Conservation (phyloP, 108 stramenopile genomes). For the Mayamaea pseudoterrestris region DNA sequence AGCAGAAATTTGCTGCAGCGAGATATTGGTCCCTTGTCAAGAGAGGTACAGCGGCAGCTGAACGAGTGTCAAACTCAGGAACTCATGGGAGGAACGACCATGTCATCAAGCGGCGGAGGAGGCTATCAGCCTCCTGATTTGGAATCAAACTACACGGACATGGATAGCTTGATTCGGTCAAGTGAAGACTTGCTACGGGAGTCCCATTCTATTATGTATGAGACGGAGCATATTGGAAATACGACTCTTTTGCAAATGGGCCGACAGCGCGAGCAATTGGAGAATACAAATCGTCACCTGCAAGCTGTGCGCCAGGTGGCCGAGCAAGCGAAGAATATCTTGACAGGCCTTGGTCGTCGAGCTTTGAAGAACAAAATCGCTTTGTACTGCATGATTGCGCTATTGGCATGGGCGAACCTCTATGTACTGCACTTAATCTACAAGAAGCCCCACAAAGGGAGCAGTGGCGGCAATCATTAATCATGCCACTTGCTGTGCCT, state of each 20-base stretch:
- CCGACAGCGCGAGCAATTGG: slow-evolving; percentile 65
- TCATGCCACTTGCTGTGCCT: too few species aligned
- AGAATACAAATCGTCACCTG: slow-evolving; percentile 30
- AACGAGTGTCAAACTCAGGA: neutral
- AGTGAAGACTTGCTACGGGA: slow-evolving; percentile 66
- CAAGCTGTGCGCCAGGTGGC: slow-evolving; percentile 31
- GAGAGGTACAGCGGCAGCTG: slow-evolving; percentile 37
- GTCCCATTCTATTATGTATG: slow-evolving; percentile 38
- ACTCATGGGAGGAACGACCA: neutral
- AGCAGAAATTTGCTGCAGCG: slow-evolving; percentile 42
- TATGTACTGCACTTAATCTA: slow-evolving; percentile 14
- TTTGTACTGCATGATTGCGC: slow-evolving; percentile 44
- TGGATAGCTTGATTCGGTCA: slow-evolving; percentile 38
- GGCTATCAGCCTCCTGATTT: too few species aligned
- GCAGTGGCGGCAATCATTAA: neutral
- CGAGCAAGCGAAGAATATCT: slow-evolving; percentile 38
- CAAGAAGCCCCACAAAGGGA: neutral
- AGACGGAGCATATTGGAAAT: slow-evolving; percentile 64
- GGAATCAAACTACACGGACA: slow-evolving; percentile 10
- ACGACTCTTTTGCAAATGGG: slow-evolving; percentile 49
- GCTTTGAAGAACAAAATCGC: slow-evolving; percentile 47
- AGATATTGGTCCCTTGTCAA: slow-evolving; percentile 47
- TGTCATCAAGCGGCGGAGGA: slow-evolving; percentile 11
- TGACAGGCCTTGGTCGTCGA: slow-evolving; percentile 36
- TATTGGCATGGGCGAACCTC: slow-evolving; percentile 42